Base-by-base conservation (phyloP, 2,329 filamentous ascomycete genomes). In the Westerdykella sp. region DNA sequence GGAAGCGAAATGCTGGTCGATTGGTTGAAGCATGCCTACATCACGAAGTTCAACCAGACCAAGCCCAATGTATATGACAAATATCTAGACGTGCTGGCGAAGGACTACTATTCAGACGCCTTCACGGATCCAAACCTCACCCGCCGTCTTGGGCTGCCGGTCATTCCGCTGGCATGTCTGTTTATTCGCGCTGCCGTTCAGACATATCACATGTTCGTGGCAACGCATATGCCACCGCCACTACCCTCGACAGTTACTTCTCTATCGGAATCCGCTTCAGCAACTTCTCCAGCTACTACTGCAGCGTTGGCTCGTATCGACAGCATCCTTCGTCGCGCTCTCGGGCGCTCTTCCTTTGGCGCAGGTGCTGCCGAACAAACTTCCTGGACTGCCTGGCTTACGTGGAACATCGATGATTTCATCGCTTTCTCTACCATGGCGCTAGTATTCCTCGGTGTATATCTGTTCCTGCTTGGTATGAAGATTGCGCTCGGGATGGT, bases 21-120 rank as follows among this genome's bases (percentile, higher is more conserved):
- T 68, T 90, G 87, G 79, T 79, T 96, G 65, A 98, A 98, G 67
- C 94, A 98, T 62, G 88, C 88, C 16, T 98, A 97, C 63, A 94
- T 98, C 63, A 90, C 84, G 63, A 98, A 98, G 63, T 98, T 98
- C 73, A 98, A 98, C 74, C 95, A 95, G 56, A 89, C 90, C 54
- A 91, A 93, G 51, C 93, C 93, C 3, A 80, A 79, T 6, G 85
- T 98, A 43, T 98, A 98, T 65, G 79, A 81, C 41, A 81, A 89
- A 18, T 95, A 93, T 62, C 77, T 97, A 13, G 94, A 98, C 60
- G 87, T 98, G 4, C 72, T 98, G 6, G 90, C 89, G 53, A 97
- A 97, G 66, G 93, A 98, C 65, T 98, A 98, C 69, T 98, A 98
- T 63, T 91, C 89, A 1, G 91, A 96, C 62, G 91, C 91, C 3